phyloP scores from a whole-genome alignment of 1,284 basidiomycete genomes.

The Earliella scabrosa region DNA sequence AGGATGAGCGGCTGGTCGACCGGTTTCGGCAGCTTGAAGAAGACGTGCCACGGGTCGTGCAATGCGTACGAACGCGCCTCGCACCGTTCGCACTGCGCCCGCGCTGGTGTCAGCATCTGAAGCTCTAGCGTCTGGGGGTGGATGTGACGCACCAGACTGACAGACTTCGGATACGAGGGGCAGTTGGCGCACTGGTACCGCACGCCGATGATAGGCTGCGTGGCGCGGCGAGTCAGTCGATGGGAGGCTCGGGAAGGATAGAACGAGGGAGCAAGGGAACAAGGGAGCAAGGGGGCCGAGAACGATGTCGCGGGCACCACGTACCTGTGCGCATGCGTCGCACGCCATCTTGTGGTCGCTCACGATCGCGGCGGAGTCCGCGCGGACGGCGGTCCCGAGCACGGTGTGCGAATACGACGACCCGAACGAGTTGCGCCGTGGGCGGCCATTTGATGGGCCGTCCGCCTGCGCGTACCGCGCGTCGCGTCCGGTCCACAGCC shows the following conservation, averaged over 20 bases:
- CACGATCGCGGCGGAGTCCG: slow-evolving; percentile 26
- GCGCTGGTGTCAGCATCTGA: background rate
- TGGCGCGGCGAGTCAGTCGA: background rate
- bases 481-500: slow-evolving; percentile 80
- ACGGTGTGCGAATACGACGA: slow-evolving; percentile 62
- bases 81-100: slow-evolving; percentile 72
- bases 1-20: slow-evolving; percentile 63
- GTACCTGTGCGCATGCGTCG: slow-evolving; percentile 55
- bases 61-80: slow-evolving; percentile 77
- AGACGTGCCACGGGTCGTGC: slow-evolving; percentile 84
- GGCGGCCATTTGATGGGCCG: slow-evolving; percentile 27
- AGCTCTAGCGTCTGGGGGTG: background rate
- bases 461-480: slow-evolving; percentile 54
- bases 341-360: slow-evolving; percentile 41
- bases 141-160: slow-evolving; percentile 59
- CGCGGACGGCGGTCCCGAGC: slow-evolving; percentile 49
- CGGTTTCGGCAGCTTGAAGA: slow-evolving; percentile 84
- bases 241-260: background rate
- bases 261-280: background rate
- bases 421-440: slow-evolving; percentile 60
- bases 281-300: too few species aligned
- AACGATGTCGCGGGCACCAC: slow-evolving; percentile 26
- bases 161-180: slow-evolving; percentile 62
- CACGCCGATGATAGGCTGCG: slow-evolving; percentile 65
- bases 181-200: slow-evolving; percentile 83